phyloP scores from a whole-genome alignment of 2,329 filamentous ascomycete species.

The Geoglossum cookeanum region DNA sequence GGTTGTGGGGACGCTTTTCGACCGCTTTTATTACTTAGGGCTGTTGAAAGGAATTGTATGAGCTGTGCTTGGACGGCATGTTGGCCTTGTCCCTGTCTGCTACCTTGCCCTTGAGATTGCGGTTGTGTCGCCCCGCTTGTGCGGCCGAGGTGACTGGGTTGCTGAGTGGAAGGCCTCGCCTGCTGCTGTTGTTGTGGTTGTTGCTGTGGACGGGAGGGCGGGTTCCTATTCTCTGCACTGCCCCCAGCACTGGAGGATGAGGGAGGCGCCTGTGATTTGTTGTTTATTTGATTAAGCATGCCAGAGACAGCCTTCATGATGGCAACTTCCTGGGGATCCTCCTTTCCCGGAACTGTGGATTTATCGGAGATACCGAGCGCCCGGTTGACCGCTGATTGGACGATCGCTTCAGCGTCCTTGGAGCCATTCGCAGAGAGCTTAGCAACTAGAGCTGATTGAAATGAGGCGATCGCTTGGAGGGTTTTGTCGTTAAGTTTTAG shows the following conservation, averaged over 20 bases:
- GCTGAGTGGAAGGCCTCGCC: not conserved
- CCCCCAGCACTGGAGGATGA: not conserved
- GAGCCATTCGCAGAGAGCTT: conserved; percentile 7
- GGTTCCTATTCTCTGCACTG: not conserved
- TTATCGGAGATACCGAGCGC: conserved; percentile 13
- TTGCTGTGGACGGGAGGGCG: not conserved
- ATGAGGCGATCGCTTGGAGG: conserved; percentile 11
- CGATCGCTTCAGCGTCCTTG: conserved; percentile 11
- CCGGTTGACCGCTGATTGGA: conserved; percentile 16
- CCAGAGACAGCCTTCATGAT: conserved; percentile 14
- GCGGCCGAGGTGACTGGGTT: not conserved
- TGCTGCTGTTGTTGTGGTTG: conserved; percentile 1
- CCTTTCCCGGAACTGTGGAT: conserved; percentile 10
- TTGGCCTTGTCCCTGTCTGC: not conserved
- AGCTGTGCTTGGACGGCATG: not conserved
- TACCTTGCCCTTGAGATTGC: not conserved
- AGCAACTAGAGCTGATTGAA: conserved; percentile 12
- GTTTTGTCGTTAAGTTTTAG: not conserved
- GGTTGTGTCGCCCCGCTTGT: not conserved
- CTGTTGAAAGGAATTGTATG: not conserved
- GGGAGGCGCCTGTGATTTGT: not conserved
- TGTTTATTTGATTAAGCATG: conserved; percentile 9
- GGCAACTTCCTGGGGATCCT: conserved; percentile 9
- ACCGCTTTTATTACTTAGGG: not conserved
- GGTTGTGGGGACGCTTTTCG: not conserved